phyloP scores from a whole-genome alignment of 2,329 filamentous ascomycete species.

The Ceratocystis cacaofunesta region DNA sequence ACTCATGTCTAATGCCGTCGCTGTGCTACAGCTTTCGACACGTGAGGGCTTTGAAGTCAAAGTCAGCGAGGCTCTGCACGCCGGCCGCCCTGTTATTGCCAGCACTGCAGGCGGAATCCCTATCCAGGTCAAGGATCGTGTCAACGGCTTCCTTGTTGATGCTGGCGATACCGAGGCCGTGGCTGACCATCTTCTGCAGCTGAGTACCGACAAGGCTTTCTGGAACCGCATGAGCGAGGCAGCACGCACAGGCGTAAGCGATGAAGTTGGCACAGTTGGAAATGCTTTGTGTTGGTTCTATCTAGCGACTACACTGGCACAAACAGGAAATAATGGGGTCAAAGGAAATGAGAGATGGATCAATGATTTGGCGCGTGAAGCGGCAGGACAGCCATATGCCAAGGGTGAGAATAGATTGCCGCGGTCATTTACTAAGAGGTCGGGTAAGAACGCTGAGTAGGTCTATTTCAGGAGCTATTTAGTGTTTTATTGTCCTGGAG shows the following conservation, averaged over 20 bases:
- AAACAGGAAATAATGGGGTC: conserved; percentile 36
- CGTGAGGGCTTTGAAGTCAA: conserved; percentile 79
- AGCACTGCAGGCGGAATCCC: conserved; percentile 67
- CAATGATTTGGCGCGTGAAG: conserved; percentile 56
- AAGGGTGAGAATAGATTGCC: conserved; percentile 48
- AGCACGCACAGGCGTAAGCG: conserved; percentile 53
- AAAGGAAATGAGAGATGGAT: conserved; percentile 51
- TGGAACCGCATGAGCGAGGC: conserved; percentile 52
- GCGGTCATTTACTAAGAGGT: conserved; percentile 27
- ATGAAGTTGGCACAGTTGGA: conserved; percentile 69
- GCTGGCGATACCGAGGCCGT: conserved; percentile 56
- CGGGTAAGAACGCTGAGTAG: background rate
- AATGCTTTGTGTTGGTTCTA: conserved; percentile 67
- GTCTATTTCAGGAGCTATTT: no score
- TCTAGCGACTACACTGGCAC: conserved; percentile 51
- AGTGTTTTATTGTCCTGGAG: no score
- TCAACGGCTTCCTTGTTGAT: conserved; percentile 61
- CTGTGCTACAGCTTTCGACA: conserved; percentile 65
- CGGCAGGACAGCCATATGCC: conserved; percentile 43
- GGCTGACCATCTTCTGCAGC: conserved; percentile 47
- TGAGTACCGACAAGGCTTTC: conserved; percentile 50
- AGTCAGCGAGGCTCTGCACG: conserved; percentile 69
- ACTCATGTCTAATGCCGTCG: conserved; percentile 54
- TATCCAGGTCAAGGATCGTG: conserved; percentile 55
- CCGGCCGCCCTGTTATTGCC: conserved; percentile 63